Conservation (phyloP, 2,329 filamentous ascomycete species). For the Fusarium veterinarium region DNA sequence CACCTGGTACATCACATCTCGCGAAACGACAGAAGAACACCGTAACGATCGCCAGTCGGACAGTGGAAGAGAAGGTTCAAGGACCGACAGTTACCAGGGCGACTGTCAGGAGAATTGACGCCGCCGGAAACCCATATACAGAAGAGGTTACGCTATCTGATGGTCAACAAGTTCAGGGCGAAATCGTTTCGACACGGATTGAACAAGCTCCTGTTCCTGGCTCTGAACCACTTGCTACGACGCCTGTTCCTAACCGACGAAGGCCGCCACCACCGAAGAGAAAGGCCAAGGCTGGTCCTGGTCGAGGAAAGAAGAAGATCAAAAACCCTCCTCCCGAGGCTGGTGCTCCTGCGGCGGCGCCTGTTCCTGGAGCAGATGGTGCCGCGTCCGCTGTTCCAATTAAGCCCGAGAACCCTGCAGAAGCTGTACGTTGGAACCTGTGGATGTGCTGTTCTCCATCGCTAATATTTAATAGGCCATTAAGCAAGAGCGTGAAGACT, state of each 20-base stretch:
- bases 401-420: slow-evolving; percentile 53
- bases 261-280: slow-evolving; percentile 82
- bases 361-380: slow-evolving; percentile 51
- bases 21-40: slow-evolving; percentile 72
- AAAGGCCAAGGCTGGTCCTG: slow-evolving; percentile 80
- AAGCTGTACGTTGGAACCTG: slow-evolving; percentile 41
- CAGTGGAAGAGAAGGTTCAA: slow-evolving; percentile 56
- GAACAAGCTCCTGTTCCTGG: slow-evolving; percentile 57
- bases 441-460: background rate
- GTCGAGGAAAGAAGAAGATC: slow-evolving; percentile 83
- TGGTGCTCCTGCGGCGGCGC: slow-evolving; percentile 49
- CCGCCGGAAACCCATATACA: slow-evolving; percentile 82
- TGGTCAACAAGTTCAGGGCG: slow-evolving; percentile 83
- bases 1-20: slow-evolving; percentile 62
- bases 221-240: slow-evolving; percentile 63
- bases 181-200: slow-evolving; percentile 74
- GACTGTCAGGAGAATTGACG: slow-evolving; percentile 82
- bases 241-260: slow-evolving; percentile 61
- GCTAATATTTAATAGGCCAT: slow-evolving; percentile 49
- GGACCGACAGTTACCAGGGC: slow-evolving; percentile 77
- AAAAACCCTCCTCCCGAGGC: slow-evolving; percentile 61
- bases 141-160: slow-evolving; percentile 86
- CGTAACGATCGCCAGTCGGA: slow-evolving; percentile 66
- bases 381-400: slow-evolving; percentile 52
- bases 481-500: slow-evolving; percentile 59